phyloP scores from a whole-genome alignment of 345 rosid species.

The Arabis hirsuta region DNA sequence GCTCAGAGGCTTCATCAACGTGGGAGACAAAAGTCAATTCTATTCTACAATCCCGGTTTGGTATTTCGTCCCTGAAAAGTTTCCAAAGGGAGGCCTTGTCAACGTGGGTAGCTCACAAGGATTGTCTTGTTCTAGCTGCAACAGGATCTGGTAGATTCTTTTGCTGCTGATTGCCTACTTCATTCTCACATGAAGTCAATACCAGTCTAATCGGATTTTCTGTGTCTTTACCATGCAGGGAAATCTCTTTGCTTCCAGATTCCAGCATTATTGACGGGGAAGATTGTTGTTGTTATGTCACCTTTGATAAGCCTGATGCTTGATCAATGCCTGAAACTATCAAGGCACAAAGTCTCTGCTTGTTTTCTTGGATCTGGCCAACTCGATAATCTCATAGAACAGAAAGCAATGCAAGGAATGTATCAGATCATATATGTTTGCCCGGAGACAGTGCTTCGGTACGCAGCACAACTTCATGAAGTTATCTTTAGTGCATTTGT shows the following conservation, averaged over 20 bases:
- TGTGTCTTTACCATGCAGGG: constrained; percentile 52
- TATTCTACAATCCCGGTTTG: constrained; percentile 63
- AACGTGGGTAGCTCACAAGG: constrained; percentile 70
- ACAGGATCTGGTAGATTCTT: constrained; percentile 79
- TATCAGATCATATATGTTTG: constrained; percentile 83
- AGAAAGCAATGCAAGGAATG: constrained; percentile 86
- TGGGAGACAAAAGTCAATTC: constrained; percentile 64
- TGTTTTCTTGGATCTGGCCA: constrained; percentile 98
- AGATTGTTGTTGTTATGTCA: constrained; percentile 82
- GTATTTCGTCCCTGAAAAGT: constrained; percentile 61
- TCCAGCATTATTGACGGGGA: constrained; percentile 81
- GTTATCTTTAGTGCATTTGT: constrained; percentile 12
- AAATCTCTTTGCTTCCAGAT: constrained; percentile 92
- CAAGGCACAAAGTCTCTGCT: constrained; percentile 77
- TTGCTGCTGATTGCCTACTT: constrained; percentile 2
- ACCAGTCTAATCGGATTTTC: neutral
- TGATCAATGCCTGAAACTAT: constrained; percentile 86
- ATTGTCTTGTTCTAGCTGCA: constrained; percentile 89
- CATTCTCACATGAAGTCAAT: neutral
- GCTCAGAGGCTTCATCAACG: constrained; percentile 45
- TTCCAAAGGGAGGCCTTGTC: constrained; percentile 84
- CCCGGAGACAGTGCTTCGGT: constrained; percentile 84
- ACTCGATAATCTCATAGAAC: constrained; percentile 75
- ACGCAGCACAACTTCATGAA: constrained; percentile 1
- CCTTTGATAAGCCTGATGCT: constrained; percentile 97